A percentile compares a stretch with the other conserved stretches of the same genome.
Conservation (phyloP, 139 green algal genomes). For the Dunaliella primolecta region DNA sequence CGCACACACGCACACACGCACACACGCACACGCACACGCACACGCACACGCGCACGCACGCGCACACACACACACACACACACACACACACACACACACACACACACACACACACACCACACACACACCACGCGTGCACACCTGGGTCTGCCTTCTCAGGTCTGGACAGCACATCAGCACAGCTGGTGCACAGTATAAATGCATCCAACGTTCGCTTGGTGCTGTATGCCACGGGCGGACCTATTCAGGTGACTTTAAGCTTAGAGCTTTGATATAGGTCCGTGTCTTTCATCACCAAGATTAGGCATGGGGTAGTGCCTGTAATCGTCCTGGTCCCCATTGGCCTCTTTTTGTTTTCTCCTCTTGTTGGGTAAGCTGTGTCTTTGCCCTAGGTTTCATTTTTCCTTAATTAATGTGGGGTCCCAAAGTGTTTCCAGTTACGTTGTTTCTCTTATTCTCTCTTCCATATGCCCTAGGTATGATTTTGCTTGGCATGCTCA, state of each 20-base stretch:
- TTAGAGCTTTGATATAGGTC: no score
- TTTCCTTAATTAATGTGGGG: no score
- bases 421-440: no score
- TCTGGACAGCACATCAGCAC: not conserved
- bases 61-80: not conserved
- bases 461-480: no score
- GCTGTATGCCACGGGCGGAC: not conserved
- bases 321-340: no score
- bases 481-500: no score
- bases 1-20: not conserved
- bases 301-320: no score
- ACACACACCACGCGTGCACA: not conserved
- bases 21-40: not conserved
- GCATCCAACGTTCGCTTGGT: not conserved
- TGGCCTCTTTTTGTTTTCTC: no score
- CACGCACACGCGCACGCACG: not conserved
- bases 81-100: not conserved
- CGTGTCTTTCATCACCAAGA: no score
- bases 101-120: not conserved
- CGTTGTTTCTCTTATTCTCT: no score
- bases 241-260: not conserved
- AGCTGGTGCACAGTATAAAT: not conserved
- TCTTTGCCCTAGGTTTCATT: no score
- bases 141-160: not conserved
- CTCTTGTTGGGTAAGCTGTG: no score